A percentile compares a stretch with the other conserved stretches of the same genome.
These are phyloP conservation scores for Cladophialophora carrionii DNA, from an alignment of 2,329 filamentous ascomycete species.

Conservation along the genomic window DNA sequence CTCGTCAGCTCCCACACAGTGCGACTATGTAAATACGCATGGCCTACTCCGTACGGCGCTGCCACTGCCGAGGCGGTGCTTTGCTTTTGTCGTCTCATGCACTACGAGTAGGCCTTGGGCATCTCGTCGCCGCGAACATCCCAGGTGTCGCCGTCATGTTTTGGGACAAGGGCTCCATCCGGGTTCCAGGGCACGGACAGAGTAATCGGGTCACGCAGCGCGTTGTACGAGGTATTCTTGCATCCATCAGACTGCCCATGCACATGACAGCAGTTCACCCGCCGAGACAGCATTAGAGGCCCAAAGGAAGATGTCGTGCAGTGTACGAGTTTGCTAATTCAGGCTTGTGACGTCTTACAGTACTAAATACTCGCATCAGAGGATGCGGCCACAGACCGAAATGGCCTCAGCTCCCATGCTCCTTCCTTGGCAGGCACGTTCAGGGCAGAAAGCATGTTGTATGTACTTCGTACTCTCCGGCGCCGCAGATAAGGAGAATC, in stretches of 20 bases:
- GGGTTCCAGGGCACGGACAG: not conserved
- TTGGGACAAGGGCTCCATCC: not conserved
- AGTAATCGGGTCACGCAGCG: not conserved
- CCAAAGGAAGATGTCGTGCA: not conserved
- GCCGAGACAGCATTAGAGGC: constrained; percentile 4
- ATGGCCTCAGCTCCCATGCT: not conserved
- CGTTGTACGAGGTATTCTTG: not conserved
- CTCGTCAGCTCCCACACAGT: not conserved
- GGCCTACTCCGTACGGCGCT: no score
- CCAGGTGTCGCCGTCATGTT: not conserved
- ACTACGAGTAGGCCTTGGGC: not conserved
- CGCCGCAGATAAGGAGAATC: not conserved
- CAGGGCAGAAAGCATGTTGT: not conserved
- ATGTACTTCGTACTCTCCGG: no score
- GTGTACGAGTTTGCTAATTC: not conserved
- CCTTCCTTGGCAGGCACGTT: not conserved
- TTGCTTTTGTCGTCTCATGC: not conserved
- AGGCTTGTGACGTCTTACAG: not conserved
- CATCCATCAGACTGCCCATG: not conserved
- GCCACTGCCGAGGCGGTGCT: not conserved
- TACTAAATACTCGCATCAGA: not conserved
- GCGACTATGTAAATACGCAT: not conserved
- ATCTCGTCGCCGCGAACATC: not conserved
- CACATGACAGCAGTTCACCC: not conserved
- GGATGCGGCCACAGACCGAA: not conserved